Evolutionary conservation across 352 stramenopile genomes (phyloP).

Genomic region (Peronospora farinosa): DNA sequence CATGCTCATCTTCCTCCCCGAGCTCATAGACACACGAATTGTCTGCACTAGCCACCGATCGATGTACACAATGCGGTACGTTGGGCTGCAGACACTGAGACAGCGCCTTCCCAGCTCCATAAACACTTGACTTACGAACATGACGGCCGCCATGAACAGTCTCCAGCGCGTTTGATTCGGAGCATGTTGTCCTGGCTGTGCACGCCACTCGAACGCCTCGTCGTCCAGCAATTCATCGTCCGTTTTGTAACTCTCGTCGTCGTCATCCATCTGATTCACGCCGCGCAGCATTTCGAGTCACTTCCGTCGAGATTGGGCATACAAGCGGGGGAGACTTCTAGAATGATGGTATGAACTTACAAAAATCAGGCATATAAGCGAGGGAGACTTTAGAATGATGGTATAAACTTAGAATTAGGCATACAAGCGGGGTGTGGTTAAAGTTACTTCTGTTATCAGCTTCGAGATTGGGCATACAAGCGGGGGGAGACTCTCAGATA

Average conservation of each 20-base stretch:
- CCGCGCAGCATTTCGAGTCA: slow-evolving; percentile 14
- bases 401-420: no score
- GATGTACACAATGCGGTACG: slow-evolving; percentile 38
- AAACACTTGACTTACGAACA: slow-evolving; percentile 44
- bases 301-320: neutral
- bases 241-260: slow-evolving; percentile 13
- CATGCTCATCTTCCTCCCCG: slow-evolving; percentile 31
- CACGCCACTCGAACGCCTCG: slow-evolving; percentile 19
- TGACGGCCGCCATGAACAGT: slow-evolving; percentile 33
- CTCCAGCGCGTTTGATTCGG: slow-evolving; percentile 34
- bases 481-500: neutral
- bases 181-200: slow-evolving; percentile 7
- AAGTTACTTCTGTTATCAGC: no score
- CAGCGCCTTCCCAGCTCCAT: slow-evolving; percentile 40
- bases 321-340: neutral
- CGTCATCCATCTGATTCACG: slow-evolving; percentile 15
- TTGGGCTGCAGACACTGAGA: slow-evolving; percentile 44
- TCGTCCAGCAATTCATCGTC: slow-evolving; percentile 46
- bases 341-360: no score
- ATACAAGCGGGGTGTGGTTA: neutral
- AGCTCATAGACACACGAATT: slow-evolving; percentile 35
- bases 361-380: neutral
- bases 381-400: neutral
- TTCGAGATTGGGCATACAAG: neutral
- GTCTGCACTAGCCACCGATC: slow-evolving; percentile 45